Evolutionary conservation across 139 green algal genomes (phyloP).

Genomic region (Deuterostichococcus epilithicus): DNA sequence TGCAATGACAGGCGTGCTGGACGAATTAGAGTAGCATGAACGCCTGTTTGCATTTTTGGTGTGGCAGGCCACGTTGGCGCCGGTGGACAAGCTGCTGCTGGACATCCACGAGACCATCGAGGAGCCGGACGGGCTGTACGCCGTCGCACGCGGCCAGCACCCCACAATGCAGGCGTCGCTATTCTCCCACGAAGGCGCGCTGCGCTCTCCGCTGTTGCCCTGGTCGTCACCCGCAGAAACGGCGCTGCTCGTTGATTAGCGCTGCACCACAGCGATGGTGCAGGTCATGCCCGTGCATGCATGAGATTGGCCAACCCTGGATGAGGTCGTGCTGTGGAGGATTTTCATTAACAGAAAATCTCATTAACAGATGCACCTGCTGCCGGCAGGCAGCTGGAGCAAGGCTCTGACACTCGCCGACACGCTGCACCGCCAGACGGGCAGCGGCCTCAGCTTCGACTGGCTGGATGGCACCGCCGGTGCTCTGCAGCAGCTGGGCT

Average conservation of each 20-base stretch:
- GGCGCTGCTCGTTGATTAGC: too few relatives aligned
- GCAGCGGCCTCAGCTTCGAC: background rate
- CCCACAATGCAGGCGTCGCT: conserved; percentile 44
- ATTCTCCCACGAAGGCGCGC: conserved; percentile 51
- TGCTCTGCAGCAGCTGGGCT: conserved; percentile 51
- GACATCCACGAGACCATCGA: conserved; percentile 61
- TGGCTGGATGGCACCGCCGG: background rate
- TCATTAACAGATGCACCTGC: background rate
- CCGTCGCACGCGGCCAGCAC: conserved; percentile 43
- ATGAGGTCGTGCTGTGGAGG: too few relatives aligned
- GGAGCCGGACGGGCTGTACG: conserved; percentile 81
- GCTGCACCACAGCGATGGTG: too few relatives aligned
- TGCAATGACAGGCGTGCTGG: too few relatives aligned
- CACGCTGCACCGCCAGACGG: background rate
- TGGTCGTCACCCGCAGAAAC: too few relatives aligned
- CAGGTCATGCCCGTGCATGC: too few relatives aligned
- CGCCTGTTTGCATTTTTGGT: too few relatives aligned
- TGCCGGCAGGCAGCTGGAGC: background rate
- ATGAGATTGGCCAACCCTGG: too few relatives aligned
- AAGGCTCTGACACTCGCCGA: background rate
- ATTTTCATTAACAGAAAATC: too few relatives aligned
- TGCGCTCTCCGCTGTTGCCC: background rate
- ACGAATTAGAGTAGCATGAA: too few relatives aligned
- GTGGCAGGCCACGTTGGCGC: conserved; percentile 1
- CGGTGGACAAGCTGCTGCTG: conserved; percentile 60